A percentile compares a stretch with the other conserved stretches of the same genome.
phyloP scores from a whole-genome alignment of 2,329 filamentous ascomycete species.

The Venturia asperata region DNA sequence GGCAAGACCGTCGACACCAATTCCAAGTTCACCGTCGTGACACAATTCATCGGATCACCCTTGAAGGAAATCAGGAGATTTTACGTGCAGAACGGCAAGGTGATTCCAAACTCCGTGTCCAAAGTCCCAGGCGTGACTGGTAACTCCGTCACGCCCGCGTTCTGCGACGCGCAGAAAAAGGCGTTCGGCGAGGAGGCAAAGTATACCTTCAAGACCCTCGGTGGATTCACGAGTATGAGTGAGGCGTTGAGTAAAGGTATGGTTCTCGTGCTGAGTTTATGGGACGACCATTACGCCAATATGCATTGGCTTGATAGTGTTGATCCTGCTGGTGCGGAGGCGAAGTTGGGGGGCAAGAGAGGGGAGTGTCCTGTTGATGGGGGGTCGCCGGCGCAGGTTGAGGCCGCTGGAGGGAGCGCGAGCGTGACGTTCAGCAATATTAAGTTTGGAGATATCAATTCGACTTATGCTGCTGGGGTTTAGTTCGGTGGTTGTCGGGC shows the following conservation, averaged over 20 bases:
- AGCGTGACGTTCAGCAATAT: slow-evolving; percentile 36
- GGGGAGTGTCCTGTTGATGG: slow-evolving; percentile 34
- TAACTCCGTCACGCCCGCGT: slow-evolving; percentile 51
- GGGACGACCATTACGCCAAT: slow-evolving; percentile 59
- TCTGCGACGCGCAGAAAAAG: slow-evolving; percentile 51
- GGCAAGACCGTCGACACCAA: slow-evolving; percentile 41
- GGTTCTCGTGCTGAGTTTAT: slow-evolving; percentile 57
- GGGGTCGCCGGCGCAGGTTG: slow-evolving; percentile 33
- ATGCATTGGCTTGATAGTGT: slow-evolving; percentile 67
- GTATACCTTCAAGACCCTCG: slow-evolving; percentile 45
- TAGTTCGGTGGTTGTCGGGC: background rate
- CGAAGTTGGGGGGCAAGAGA: slow-evolving; percentile 34
- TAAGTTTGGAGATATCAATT: slow-evolving; percentile 35
- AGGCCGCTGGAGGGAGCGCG: slow-evolving; percentile 30
- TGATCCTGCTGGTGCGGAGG: background rate
- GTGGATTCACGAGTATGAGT: slow-evolving; percentile 51
- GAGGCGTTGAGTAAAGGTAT: slow-evolving; percentile 50
- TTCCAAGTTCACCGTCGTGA: slow-evolving; percentile 43
- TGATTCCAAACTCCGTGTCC: slow-evolving; percentile 40
- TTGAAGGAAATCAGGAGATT: slow-evolving; percentile 43
- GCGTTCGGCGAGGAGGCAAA: slow-evolving; percentile 45
- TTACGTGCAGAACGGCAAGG: slow-evolving; percentile 45
- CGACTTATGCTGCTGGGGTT: slow-evolving; percentile 27
- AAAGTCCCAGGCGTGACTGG: slow-evolving; percentile 40
- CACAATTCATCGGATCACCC: slow-evolving; percentile 41